Evolutionary conservation across 257 asterid genomes (phyloP), one percentile per base, ranked within the genome.

Genomic region (Eustoma russellianum): DNA sequence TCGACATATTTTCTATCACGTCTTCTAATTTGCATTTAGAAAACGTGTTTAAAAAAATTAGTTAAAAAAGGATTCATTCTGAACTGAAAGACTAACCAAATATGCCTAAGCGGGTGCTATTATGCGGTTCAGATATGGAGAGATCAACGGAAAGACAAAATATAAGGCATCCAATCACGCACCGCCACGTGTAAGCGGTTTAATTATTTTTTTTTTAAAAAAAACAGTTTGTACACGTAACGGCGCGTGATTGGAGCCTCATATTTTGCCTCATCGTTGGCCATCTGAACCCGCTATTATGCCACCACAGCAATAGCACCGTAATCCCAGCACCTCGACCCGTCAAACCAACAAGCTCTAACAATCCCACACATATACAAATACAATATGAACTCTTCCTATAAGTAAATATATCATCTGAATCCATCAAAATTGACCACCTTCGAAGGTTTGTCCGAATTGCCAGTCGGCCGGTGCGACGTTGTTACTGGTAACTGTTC

Each of bases 401-500:
- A 16, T 33, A 18, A 0, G 40, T 33, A 13, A 3, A n/a, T n/a
- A n/a, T n/a, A n/a, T n/a, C n/a, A n/a, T n/a, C n/a, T 2, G 48
- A 48, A 0, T 43, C 3, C n/a, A 59, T 61, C 73, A 90, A 64
- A 79, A 83, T 50, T 91, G 98, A 1, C 62, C 67, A 15, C 98
- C 98, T 59, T 68, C 77, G 49, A 63, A 86, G 35, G 98, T 86
- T 66, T 86, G 94, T 0, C 98, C 98, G 34, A 83, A 86, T 53
- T 91, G 92, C 96, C 98, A 90, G 1, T 66, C 64, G 0, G 77
- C 71, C 0, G 98, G 77, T 0, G 81, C 95, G 2, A 33, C 87
- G 56, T 82, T 60, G 82, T 82, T 13, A 79, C 76, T 82, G 12
- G 77, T 80, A 7, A 86, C 5, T 1, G 83, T 84, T 55, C 85